phyloP scores from a whole-genome alignment of 164 flowering plant genomes.

The Magnolia kwangsiensis region DNA sequence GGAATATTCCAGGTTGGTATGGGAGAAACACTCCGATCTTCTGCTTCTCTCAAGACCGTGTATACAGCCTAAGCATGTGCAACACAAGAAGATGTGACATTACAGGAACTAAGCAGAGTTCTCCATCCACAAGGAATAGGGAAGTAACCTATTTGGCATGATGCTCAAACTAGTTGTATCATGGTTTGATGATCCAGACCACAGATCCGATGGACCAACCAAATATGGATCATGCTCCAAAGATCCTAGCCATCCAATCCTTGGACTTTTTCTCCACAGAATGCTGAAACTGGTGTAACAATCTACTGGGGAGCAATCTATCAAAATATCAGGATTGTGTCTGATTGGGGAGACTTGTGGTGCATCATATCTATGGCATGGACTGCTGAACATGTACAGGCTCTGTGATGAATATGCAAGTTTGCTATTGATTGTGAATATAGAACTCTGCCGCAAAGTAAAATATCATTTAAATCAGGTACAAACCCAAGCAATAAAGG shows the following conservation, averaged over 20 bases:
- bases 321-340: no score
- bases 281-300: no score
- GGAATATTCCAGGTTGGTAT: constrained; percentile 95
- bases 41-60: constrained; percentile 89
- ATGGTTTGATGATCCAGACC: neutral
- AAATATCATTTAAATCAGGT: neutral
- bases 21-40: constrained; percentile 78
- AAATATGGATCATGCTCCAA: no score
- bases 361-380: neutral
- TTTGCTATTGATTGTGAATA: neutral
- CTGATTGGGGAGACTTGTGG: no score
- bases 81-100: constrained; percentile 1
- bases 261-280: no score
- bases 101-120: neutral
- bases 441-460: neutral
- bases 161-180: neutral
- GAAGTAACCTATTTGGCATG: neutral
- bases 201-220: no score
- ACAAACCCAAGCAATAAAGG: neutral
- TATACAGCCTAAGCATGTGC: constrained; percentile 75
- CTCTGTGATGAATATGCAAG: no score
- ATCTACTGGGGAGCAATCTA: no score
- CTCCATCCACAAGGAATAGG: neutral
- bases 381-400: neutral
- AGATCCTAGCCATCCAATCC: no score